A percentile compares a stretch with the other conserved stretches of the same genome.
phyloP scores from a whole-genome alignment of 352 stramenopile species.

The Globisporangium carolinianum region DNA sequence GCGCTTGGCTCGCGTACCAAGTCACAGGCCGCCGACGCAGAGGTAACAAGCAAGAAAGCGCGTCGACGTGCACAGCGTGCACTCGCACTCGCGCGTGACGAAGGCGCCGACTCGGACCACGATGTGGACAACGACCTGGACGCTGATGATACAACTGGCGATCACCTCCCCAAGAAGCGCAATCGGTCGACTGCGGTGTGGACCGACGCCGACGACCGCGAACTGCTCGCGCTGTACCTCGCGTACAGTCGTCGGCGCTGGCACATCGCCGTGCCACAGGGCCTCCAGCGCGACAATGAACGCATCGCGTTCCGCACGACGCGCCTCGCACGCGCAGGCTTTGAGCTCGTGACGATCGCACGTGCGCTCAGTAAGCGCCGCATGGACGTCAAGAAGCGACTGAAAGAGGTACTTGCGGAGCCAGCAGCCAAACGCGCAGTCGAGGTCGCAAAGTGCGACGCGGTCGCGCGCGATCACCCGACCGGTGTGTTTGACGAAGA shows the following conservation, averaged over 20 bases:
- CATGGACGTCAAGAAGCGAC: slow-evolving; percentile 74
- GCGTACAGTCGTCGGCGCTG: slow-evolving; percentile 58
- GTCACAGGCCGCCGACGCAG: background rate
- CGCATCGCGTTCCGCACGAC: slow-evolving; percentile 56
- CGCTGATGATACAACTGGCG: background rate
- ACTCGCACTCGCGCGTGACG: background rate
- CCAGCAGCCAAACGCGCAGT: slow-evolving; percentile 46
- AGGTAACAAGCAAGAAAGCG: slow-evolving; percentile 1
- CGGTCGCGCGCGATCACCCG: slow-evolving; percentile 31
- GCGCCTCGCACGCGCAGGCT: slow-evolving; percentile 47
- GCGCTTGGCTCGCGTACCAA: slow-evolving; percentile 6
- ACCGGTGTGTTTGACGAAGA: slow-evolving; percentile 63
- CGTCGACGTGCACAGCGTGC: slow-evolving; percentile 5
- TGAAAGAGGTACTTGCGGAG: slow-evolving; percentile 65
- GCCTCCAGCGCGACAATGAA: slow-evolving; percentile 49
- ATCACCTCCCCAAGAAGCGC: background rate
- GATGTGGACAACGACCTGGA: background rate
- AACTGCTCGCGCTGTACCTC: slow-evolving; percentile 62
- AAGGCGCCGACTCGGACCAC: background rate
- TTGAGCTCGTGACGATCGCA: slow-evolving; percentile 56
- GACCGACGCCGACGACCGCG: slow-evolving; percentile 46
- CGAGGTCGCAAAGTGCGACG: slow-evolving; percentile 52
- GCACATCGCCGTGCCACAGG: slow-evolving; percentile 50
- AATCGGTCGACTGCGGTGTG: slow-evolving; percentile 14
- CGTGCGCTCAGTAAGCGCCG: slow-evolving; percentile 55